Base-by-base conservation (phyloP, 2,329 filamentous ascomycete species). In the Zalaria obscura region DNA sequence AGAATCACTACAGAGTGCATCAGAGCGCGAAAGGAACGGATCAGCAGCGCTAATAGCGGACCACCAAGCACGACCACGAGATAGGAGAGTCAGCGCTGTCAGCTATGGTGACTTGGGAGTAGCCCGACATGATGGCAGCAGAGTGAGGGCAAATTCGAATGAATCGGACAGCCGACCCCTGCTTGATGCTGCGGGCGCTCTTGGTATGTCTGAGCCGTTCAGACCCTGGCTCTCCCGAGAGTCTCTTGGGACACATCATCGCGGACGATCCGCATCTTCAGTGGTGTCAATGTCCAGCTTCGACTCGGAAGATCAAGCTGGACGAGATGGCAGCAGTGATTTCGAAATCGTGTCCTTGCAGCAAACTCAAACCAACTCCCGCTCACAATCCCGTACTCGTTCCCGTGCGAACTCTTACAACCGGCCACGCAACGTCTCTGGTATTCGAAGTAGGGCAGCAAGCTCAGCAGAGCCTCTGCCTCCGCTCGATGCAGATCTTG, bases 21-120 rank as follows among this genome's bases (percentile, higher is more conserved):
- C 62, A 42, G 62, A 62, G 57, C 64, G 50, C 55, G 52, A 49
- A 46, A 51, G 35, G 48, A 55, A 40, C 35, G 58, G 64, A 3
- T 64, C 62, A 42, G 42, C 60, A 31, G 60, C 66, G 48, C 63
- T 70, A 47, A 72, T 71, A n/a, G 67, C 69, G 8, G 69, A 83
- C 35, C 72, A 79, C 27, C 75, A 76, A 8, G 62, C 77, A 31
- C 68, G 72, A 9, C 68, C 69, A 46, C 70, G 83, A 11, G 74
- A 81, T 43, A 70, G 80, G 26, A 72, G 80, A 10, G 77, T 86
- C 3, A 83, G 80, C 36, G 80, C 77, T 42, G 84, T 91, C 11
- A 77, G 78, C 35, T 91, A 91, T 51, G 80, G 73, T 6, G 80
- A 84, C 35, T 60, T 91, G 4, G 84, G 84, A 29, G 73, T 88